Conservation (phyloP, 805 yeast species). For the Sporopachydermia quercuum region DNA sequence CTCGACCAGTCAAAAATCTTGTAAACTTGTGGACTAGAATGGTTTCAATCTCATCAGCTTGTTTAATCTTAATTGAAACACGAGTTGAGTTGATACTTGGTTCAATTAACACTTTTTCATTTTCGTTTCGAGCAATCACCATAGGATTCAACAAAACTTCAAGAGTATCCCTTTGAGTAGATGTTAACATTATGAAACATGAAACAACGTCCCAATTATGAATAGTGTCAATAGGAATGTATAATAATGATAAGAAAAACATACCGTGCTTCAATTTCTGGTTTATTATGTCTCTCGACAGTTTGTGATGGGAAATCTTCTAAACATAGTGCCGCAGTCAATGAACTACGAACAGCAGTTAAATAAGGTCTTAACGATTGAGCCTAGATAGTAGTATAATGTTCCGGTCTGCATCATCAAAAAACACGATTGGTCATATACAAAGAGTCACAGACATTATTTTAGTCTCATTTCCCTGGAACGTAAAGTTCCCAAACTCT, state of each 20-base stretch:
- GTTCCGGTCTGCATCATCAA: too few species aligned
- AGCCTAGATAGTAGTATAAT: conserved; percentile 36
- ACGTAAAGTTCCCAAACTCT: too few species aligned
- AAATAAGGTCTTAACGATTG: conserved; percentile 94
- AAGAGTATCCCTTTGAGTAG: conserved; percentile 41
- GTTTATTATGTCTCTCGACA: conserved; percentile 94
- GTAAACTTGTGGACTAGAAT: conserved; percentile 91
- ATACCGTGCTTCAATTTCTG: conserved; percentile 73
- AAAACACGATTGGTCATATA: too few species aligned
- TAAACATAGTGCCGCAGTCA: conserved; percentile 84
- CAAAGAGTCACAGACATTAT: too few species aligned
- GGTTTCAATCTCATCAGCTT: conserved; percentile 93
- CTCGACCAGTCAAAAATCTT: conserved; percentile 85
- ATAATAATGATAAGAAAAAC: conserved; percentile 4
- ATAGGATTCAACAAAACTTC: conserved; percentile 82
- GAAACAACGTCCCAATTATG: neutral
- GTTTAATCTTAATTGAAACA: conserved; percentile 84
- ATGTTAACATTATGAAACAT: neutral
- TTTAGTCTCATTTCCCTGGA: too few species aligned
- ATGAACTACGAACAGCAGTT: conserved; percentile 82
- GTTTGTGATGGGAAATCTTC: conserved; percentile 91
- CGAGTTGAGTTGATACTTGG: conserved; percentile 88
- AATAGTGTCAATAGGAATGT: too few species aligned
- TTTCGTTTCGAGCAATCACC: conserved; percentile 83
- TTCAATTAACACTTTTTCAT: conserved; percentile 84